A percentile compares a stretch with the other conserved stretches of the same genome.
Evolutionary conservation across 352 stramenopile genomes (phyloP).

Genomic region (Pseudoperonospora humuli): DNA sequence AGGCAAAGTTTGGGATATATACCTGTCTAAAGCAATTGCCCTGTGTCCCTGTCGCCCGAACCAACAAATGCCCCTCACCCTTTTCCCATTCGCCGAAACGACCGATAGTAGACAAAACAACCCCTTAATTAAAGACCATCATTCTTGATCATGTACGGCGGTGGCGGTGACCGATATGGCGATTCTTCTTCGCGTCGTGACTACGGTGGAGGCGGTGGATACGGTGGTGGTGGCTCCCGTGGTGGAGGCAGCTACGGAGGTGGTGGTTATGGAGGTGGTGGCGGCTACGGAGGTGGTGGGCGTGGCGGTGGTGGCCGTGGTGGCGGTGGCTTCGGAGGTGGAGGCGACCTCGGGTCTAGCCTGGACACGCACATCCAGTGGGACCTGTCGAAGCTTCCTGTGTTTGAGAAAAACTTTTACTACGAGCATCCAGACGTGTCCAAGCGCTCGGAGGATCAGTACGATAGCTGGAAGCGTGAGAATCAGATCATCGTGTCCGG

Average conservation of each 20-base stretch:
- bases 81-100: constrained; percentile 29
- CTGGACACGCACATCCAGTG: constrained; percentile 93
- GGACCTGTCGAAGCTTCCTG: constrained; percentile 88
- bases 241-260: constrained; percentile 25
- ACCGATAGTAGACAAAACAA: constrained; percentile 6
- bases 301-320: constrained; percentile 31
- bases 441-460: constrained; percentile 84
- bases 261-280: constrained; percentile 25
- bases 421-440: constrained; percentile 97
- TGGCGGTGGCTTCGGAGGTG: constrained; percentile 24
- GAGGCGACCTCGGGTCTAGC: constrained; percentile 79
- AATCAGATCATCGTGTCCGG: constrained; percentile 93
- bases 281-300: constrained; percentile 27
- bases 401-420: constrained; percentile 99
- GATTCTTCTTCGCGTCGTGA: too few species aligned
- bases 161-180: constrained; percentile 15
- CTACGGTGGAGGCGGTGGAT: constrained; percentile 20
- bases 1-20: constrained; percentile 1
- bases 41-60: constrained; percentile 1
- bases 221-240: constrained; percentile 25
- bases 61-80: too few species aligned
- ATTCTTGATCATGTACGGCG: constrained; percentile 55
- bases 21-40: constrained; percentile 27
- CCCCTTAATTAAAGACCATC: constrained; percentile 6
- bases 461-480: constrained; percentile 87